phyloP scores from a whole-genome alignment of 1,284 basidiomycete species.

The Gomphus bonarii region DNA sequence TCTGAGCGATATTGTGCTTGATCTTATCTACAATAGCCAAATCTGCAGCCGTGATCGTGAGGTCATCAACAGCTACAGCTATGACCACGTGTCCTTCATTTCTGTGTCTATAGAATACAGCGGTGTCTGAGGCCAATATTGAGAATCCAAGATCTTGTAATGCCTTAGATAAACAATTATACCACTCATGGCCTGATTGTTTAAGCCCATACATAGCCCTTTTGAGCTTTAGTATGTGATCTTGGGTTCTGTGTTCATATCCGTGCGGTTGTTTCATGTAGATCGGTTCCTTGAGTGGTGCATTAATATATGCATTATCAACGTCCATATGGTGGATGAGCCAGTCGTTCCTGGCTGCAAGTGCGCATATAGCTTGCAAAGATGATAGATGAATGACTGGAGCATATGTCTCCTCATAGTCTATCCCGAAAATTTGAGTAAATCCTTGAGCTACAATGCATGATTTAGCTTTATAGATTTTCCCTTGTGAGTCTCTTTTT shows the following conservation, averaged over 20 bases:
- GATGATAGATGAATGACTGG: slow-evolving; percentile 22
- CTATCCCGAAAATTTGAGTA: slow-evolving; percentile 20
- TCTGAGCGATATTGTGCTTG: too few relatives aligned
- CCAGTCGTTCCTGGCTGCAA: too few relatives aligned
- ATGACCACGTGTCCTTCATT: slow-evolving; percentile 13
- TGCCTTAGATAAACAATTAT: slow-evolving; percentile 18
- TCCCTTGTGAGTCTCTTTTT: slow-evolving; percentile 22
- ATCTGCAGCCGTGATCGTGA: slow-evolving; percentile 2
- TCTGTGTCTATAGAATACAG: slow-evolving; percentile 14
- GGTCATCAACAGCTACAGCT: slow-evolving; percentile 19
- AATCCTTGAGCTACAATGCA: slow-evolving; percentile 29
- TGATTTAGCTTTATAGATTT: slow-evolving; percentile 22
- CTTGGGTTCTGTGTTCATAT: neutral
- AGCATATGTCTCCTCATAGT: slow-evolving; percentile 23
- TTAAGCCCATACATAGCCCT: slow-evolving; percentile 26
- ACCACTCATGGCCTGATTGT: slow-evolving; percentile 18
- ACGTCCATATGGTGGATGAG: too few relatives aligned
- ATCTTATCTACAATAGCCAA: too few relatives aligned
- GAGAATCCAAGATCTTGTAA: slow-evolving; percentile 18
- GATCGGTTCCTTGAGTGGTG: slow-evolving; percentile 19
- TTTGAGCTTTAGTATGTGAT: slow-evolving; percentile 1
- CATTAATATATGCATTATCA: neutral
- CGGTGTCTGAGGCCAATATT: slow-evolving; percentile 16
- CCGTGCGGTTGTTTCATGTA: slow-evolving; percentile 19
- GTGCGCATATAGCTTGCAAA: too few relatives aligned